Evolutionary conservation across 495 filamentous ascomycete species (phyloP).

Genomic region (Pseudomonodictys pantanalensis): DNA sequence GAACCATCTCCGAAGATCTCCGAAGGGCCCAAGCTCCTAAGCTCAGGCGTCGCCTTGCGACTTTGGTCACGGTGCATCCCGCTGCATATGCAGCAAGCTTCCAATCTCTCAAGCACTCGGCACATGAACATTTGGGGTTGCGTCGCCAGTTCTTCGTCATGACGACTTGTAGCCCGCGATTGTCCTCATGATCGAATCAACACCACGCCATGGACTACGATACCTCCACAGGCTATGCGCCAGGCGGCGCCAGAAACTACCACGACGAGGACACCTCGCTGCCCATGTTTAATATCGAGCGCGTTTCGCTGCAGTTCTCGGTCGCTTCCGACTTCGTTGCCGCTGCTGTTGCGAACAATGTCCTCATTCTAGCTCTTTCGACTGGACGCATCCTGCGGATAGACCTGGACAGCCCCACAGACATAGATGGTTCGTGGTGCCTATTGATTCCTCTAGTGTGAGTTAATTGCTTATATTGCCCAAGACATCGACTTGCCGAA

Average conservation of each 20-base stretch:
- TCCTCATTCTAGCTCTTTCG: slow-evolving; percentile 82
- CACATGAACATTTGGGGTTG: too few species aligned
- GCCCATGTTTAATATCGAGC: slow-evolving; percentile 90
- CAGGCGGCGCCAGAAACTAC: slow-evolving; percentile 43
- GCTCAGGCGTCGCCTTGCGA: too few species aligned
- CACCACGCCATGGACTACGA: slow-evolving; percentile 58
- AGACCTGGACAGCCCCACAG: slow-evolving; percentile 86
- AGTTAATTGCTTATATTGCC: background rate
- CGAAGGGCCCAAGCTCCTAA: too few species aligned
- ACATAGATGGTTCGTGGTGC: slow-evolving; percentile 76
- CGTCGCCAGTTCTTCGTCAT: too few species aligned
- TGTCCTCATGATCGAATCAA: too few species aligned
- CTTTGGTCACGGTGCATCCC: too few species aligned
- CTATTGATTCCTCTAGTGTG: background rate
- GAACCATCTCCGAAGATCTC: too few species aligned
- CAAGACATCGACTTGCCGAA: slow-evolving; percentile 95
- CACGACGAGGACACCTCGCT: slow-evolving; percentile 64
- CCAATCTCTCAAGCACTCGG: too few species aligned
- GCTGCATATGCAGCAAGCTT: too few species aligned
- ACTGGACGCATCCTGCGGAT: slow-evolving; percentile 88
- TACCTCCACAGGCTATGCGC: slow-evolving; percentile 53
- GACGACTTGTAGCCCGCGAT: too few species aligned
- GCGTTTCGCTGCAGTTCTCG: slow-evolving; percentile 84
- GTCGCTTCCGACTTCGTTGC: slow-evolving; percentile 93
- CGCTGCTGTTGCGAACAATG: slow-evolving; percentile 95